Base-by-base conservation (phyloP, 1,139 yeast genomes). In the Kodamaea sp. region DNA sequence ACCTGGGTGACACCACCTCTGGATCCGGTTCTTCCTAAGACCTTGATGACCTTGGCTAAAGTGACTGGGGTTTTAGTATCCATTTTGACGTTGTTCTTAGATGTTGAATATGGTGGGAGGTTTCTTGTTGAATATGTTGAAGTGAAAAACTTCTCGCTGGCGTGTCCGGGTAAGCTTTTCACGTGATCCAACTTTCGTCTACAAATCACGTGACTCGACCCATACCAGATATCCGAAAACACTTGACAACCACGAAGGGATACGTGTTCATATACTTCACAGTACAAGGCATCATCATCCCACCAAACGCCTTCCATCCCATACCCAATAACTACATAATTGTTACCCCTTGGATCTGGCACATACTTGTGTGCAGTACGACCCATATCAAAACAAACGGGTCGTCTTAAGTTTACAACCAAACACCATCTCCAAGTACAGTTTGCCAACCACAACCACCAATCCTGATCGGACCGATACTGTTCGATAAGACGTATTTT, bases 1-100 rank as follows among this genome's bases (percentile, higher is more conserved):
- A 51, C 57, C 39, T 53, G 57, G 55, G 56, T 53, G 50, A 53
- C 57, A 50, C 55, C 57, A 50, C 57, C 57, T 50, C 57, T 51
- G 48, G 57, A 53, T 31, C 57, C 57, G 55, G 57, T 53, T 51
- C 57, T 51, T 29, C 57, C 57, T 48, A 53, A 51, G 44, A 53
- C 57, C 49, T 53, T 53, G 48, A 51, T 53, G 46, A 53, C 57
- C 48, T 51, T 53, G 44, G 57, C 57, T 47, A 53, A 50, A 41
- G 57, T 53, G 39, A 53, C 57, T 42, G 56, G 57, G 44, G 57
- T 53, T 45, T 53, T 53, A 42, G 55, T 47, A 51, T 53, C 57
- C 57, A 37, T 37, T n/a, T 28, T 37, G 41, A 12, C 21, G 9
- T 18, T 6, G 8, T 18, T 18, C 21, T 18, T n/a, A n/a, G n/a